phyloP scores from a whole-genome alignment of 2,329 filamentous ascomycete species.

The Penicillium sp. region DNA sequence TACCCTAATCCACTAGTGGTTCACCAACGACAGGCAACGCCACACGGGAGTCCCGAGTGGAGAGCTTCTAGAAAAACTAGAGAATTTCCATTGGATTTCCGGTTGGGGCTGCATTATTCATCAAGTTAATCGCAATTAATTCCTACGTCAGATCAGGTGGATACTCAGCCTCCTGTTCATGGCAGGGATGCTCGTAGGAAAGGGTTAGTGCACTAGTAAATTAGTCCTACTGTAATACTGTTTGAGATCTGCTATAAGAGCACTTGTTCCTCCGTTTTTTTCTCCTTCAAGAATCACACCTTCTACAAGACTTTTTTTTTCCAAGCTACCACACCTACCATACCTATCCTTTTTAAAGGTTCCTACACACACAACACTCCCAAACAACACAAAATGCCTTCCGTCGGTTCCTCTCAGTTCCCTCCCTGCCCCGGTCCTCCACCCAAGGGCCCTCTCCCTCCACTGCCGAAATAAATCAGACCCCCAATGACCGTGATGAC shows the following conservation, averaged over 20 bases:
- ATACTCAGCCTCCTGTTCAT: slow-evolving; percentile 31
- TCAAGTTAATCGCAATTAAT: slow-evolving; percentile 20
- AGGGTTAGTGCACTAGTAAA: slow-evolving; percentile 15
- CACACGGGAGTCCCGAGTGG: slow-evolving; percentile 19
- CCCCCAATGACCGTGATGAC: slow-evolving; percentile 35
- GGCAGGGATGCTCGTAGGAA: slow-evolving; percentile 25
- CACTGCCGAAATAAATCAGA: slow-evolving; percentile 37
- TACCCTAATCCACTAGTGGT: slow-evolving; percentile 8
- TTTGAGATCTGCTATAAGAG: slow-evolving; percentile 19
- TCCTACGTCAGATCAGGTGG: slow-evolving; percentile 31
- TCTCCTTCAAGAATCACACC: background rate
- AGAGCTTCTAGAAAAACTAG: slow-evolving; percentile 27
- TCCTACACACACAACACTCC: background rate
- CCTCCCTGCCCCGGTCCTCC: slow-evolving; percentile 42
- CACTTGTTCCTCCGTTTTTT: slow-evolving; percentile 11
- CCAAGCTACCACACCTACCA: background rate
- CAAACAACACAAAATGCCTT: slow-evolving; percentile 34
- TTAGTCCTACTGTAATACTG: slow-evolving; percentile 16
- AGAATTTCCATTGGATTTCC: slow-evolving; percentile 26
- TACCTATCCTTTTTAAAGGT: background rate
- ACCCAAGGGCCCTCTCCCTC: slow-evolving; percentile 41
- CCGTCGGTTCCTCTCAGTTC: slow-evolving; percentile 37
- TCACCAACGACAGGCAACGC: slow-evolving; percentile 7
- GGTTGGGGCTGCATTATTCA: slow-evolving; percentile 22
- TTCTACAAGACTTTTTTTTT: background rate